Percentiles rank a stretch among this genome's conserved stretches.
phyloP scores from a whole-genome alignment of 164 flowering plant species.

The Pachysandra terminalis region DNA sequence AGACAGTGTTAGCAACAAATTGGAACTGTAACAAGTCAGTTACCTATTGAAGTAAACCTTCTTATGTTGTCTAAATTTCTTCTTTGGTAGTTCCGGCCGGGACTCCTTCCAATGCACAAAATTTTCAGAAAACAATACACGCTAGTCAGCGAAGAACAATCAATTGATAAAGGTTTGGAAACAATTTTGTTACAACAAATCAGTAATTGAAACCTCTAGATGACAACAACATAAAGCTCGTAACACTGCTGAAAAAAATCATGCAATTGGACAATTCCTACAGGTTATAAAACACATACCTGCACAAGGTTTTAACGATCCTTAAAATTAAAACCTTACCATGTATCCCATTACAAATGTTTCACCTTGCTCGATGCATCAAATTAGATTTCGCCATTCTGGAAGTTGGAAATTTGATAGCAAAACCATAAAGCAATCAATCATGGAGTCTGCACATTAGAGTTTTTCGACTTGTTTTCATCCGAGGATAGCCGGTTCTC shows the following conservation, averaged over 20 bases:
- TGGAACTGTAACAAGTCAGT: no score
- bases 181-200: constrained; percentile 3
- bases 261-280: neutral
- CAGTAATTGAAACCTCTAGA: neutral
- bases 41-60: no score
- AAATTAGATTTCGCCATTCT: neutral
- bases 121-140: neutral
- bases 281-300: neutral
- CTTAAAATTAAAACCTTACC: neutral
- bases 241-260: neutral
- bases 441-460: constrained; percentile 19
- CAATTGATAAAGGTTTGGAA: neutral
- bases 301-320: neutral
- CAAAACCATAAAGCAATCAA: neutral
- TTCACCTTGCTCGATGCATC: neutral
- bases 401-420: neutral
- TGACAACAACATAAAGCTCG: neutral
- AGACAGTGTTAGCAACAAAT: no score
- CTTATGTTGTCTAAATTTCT: no score
- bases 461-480: constrained; percentile 19
- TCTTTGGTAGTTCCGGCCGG: no score
- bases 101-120: no score
- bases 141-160: neutral
- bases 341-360: neutral
- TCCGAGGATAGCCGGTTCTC: constrained; percentile 34